phyloP scores from a whole-genome alignment of 2,329 filamentous ascomycete genomes.

The Didymella glomerata region DNA sequence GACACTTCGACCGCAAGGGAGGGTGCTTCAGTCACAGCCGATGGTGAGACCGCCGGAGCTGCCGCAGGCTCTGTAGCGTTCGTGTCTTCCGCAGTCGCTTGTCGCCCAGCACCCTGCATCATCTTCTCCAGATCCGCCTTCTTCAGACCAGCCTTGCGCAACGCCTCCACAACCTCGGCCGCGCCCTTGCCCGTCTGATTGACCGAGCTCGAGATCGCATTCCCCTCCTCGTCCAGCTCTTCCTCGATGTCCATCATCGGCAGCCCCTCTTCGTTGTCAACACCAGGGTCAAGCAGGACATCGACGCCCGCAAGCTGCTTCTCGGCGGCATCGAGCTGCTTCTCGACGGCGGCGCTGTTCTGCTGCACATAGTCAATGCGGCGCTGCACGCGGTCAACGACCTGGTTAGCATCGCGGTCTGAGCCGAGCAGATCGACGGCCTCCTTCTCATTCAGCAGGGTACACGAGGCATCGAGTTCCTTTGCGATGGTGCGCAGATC shows the following conservation, averaged over 20 bases:
- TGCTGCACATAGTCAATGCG: slow-evolving; percentile 89
- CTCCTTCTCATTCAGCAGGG: slow-evolving; percentile 70
- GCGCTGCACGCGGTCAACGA: slow-evolving; percentile 73
- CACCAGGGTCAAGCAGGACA: slow-evolving; percentile 67
- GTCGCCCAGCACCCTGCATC: slow-evolving; percentile 16
- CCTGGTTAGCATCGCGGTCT: slow-evolving; percentile 66
- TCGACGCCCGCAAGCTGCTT: slow-evolving; percentile 69
- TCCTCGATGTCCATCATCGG: slow-evolving; percentile 92
- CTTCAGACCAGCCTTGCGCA: slow-evolving; percentile 77
- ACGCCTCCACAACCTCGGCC: slow-evolving; percentile 72
- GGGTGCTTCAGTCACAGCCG: not conserved
- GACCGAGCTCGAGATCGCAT: slow-evolving; percentile 69
- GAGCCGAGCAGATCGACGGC: slow-evolving; percentile 63
- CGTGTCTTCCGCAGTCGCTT: not conserved
- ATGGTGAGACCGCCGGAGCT: not conserved
- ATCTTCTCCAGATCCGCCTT: slow-evolving; percentile 39
- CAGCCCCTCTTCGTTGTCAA: slow-evolving; percentile 72
- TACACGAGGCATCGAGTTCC: slow-evolving; percentile 69
- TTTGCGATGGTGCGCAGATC: slow-evolving; percentile 59
- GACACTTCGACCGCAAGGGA: not conserved
- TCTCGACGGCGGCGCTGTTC: slow-evolving; percentile 78
- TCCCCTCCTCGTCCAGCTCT: slow-evolving; percentile 88
- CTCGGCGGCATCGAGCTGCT: slow-evolving; percentile 74
- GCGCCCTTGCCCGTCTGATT: slow-evolving; percentile 70
- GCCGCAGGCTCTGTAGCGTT: not conserved